Conservation (phyloP, 139 green algal genomes). For the Picocystis salinarum region DNA sequence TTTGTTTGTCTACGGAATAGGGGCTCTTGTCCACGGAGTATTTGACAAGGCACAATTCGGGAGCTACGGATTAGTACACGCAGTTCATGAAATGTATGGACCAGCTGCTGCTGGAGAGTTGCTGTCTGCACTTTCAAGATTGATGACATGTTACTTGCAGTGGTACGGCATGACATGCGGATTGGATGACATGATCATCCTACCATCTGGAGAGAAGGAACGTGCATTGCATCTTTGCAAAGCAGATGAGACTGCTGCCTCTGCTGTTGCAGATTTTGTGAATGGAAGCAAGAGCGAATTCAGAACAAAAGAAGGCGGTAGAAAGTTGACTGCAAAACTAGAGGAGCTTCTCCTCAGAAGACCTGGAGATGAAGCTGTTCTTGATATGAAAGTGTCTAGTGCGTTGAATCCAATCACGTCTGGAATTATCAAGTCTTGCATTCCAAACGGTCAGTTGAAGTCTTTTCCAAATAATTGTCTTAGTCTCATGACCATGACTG, state of each 20-base stretch:
- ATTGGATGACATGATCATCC: conserved; percentile 11
- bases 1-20: no score
- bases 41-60: conserved; percentile 91
- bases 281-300: no score
- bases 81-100: conserved; percentile 87
- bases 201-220: conserved; percentile 6
- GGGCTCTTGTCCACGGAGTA: conserved; percentile 45
- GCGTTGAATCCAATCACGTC: conserved; percentile 67
- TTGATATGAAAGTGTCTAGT: conserved; percentile 24
- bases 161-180: conserved; percentile 80
- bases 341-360: conserved; percentile 10
- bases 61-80: conserved; percentile 82
- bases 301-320: no score
- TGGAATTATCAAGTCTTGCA: conserved; percentile 60
- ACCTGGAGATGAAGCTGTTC: conserved; percentile 6
- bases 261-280: no score
- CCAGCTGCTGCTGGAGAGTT: conserved; percentile 45
- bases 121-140: conserved; percentile 52
- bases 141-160: conserved; percentile 73
- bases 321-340: no score
- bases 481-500: conserved; percentile 73
- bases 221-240: no score
- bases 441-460: conserved; percentile 46
- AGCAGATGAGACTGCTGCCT: no score
- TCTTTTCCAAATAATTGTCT: conserved; percentile 85